phyloP scores from a whole-genome alignment of 2,329 filamentous ascomycete species.

The Aspergillus ibericus region DNA sequence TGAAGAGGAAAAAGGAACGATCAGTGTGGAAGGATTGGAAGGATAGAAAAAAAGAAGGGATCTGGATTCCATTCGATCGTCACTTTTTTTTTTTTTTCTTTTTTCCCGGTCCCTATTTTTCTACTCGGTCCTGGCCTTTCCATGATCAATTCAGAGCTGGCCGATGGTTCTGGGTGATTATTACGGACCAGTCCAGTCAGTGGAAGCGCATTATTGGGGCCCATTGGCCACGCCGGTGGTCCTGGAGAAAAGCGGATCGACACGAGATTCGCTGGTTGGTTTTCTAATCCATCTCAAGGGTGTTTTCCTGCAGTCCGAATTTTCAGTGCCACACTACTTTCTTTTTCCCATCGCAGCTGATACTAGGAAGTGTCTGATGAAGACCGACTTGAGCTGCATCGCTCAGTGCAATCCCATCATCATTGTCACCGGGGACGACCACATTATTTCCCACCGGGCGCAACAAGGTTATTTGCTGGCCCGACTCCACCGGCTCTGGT shows the following conservation, averaged over 20 bases:
- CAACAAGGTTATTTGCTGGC: neutral
- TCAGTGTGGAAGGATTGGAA: constrained; percentile 7
- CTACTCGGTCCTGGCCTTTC: too few relatives aligned
- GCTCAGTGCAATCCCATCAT: too few relatives aligned
- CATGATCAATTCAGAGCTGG: neutral
- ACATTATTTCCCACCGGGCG: neutral
- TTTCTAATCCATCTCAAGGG: neutral
- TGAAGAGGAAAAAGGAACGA: constrained; percentile 10
- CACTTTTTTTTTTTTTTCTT: neutral
- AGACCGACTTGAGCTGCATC: too few relatives aligned
- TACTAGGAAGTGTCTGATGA: too few relatives aligned
- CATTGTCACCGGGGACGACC: neutral
- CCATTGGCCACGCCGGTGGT: constrained; percentile 9
- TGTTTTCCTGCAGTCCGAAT: neutral
- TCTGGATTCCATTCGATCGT: constrained; percentile 21
- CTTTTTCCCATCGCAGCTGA: neutral
- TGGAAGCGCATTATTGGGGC: constrained; percentile 16
- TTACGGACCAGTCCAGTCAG: constrained; percentile 12
- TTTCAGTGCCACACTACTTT: neutral
- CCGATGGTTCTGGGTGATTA: neutral
- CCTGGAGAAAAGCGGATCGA: constrained; percentile 14
- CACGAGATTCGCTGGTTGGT: constrained; percentile 12
- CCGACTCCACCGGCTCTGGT: neutral
- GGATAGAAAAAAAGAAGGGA: constrained; percentile 13
- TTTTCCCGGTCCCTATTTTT: neutral